Evolutionary conservation across 129 eudicot genomes (phyloP), one percentile per base, ranked within the genome.

Genomic region (Tagetes patula): DNA sequence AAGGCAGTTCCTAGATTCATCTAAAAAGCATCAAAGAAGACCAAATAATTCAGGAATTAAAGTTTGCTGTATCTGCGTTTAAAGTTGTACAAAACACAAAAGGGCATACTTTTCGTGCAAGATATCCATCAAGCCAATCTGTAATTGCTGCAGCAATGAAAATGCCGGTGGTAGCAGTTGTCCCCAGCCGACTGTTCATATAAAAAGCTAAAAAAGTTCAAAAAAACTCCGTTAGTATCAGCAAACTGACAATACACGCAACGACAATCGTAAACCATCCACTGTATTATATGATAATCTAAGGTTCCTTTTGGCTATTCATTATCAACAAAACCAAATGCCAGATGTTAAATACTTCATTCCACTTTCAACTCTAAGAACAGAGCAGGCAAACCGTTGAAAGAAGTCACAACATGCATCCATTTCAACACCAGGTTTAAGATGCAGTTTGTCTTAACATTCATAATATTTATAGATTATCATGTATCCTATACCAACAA

Each of bases 121-220:
- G 90, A 76, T 87, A 90, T 34, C 98, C 98, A 86, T 94, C 98
- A 58, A 94, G 92, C 96, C 98, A 94, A 83, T 94, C 98, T 20
- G 98, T 94, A 69, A 90, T 84, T 77, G 98, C 96, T 69, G 98
- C 98, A 68, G 83, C 91, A 75, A 94, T 67, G 77, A 94, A 94
- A 72, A 94, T 94, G 65, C 87, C 74, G 20, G 96, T 90, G 58
- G 98, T 90, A 61, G 82, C 87, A 50, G 87, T 73, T 33, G 96
- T 85, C 63, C 98, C 98, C 91, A 90, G 82, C 89, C 89, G 82
- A 69, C 90, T 82, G 77, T 88, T 87, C 80, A 82, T 83, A 80
- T 90, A 90, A 85, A 87, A 94, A 59, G 96, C 98, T 94, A 79
- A 49, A 1, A 27, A 75, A 75, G 71, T 33, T 30, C 8, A 64